Evolutionary conservation across 805 yeast species (phyloP), one percentile per base, ranked within the genome.

Genomic region (Brettanomyces nanus): DNA sequence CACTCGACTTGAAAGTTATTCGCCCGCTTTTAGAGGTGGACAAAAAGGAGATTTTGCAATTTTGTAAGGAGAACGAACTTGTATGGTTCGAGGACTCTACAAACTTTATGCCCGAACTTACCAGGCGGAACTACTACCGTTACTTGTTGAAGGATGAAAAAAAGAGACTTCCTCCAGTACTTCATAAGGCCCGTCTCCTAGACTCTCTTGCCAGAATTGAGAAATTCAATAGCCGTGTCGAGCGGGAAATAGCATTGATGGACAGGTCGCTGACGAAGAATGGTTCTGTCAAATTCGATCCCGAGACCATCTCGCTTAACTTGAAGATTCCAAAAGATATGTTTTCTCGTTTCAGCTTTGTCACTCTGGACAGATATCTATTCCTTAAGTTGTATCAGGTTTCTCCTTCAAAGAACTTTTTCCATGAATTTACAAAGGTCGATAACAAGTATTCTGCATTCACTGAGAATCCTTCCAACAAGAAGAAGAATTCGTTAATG

Each of bases 31-130:
- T 82, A 19, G 53, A 45, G 0, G 49, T 65, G 15, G 35, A 49
- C 0, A 84, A 85, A 48, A 10, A 41, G 0, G 63, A 66, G 1
- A 60, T 81, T 3, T 56, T 64, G 5, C 51, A 62, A 0, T 70
- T 73, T 10, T 80, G 87, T 38, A 29, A 37, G 7, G 33, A 37
- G 0, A 52, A 65, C 17, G 38, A 46, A 1, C 44, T 83, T 0
- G 35, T 42, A 0, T 84, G 92, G 90, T 75, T 78, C 51, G 89
- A 83, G 48, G 95, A 85, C 48, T 51, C 59, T 2, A 76, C 90
- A 0, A 85, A 85, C 45, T 48, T 50, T 3, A 77, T 79, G 45
- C 58, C 67, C 2, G 47, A 51, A 7, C 62, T 78, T 32, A 82
- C 90, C 0, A 47, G 59, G 27, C 62, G 95, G 35, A 84, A 84